Evolutionary conservation across 768 basidiomycete genomes (phyloP), one percentile per base, ranked within the genome.

Genomic region (Hemileccinum impolitum): DNA sequence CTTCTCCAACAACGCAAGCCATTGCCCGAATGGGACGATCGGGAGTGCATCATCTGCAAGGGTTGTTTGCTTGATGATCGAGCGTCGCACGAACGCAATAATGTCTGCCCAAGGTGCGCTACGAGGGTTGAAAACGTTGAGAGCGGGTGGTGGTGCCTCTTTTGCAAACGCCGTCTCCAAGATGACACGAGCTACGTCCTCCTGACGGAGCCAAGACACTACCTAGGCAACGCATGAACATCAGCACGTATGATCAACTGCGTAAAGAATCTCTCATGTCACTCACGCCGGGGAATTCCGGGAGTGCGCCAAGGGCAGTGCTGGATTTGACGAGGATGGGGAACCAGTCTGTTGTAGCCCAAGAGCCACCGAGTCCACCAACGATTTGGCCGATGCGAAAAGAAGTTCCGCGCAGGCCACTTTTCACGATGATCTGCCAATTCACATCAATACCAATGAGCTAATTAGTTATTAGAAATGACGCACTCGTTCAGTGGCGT

Each of bases 301-400:
- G 15, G 6, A 35, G 34, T 17, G 15, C 34, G 15, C 15, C 34
- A 7, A 35, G n/a, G 3, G 9, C 34, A 11, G 4, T 7, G 15
- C 34, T 35, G 2, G 14, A n/a, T 35, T 35, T 15, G 15, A 35
- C 34, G 9, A 35, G 34, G 14, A 17, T n/a, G 6, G n/a, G 34
- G 15, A 35, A 35, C 34, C n/a, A 35, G 1, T 15, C 13, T 5
- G 34, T n/a, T 15, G 34, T 35, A 15, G 15, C 14, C 34, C 77
- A 78, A 0, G 69, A 68, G 17, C 77, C 77, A 1, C 58, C 59
- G 0, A 47, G 50, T 19, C 73, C 73, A 14, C 76, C 76, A 23
- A 62, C 64, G 6, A 78, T 59, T 48, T 80, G 78, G 0, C 77
- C 79, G 12, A 77, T 70, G 3, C 79, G 65, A 25, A 78, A 60